These are phyloP conservation scores for Lenzites betulinus DNA, from an alignment of 768 basidiomycete species.

Conservation along the genomic window DNA sequence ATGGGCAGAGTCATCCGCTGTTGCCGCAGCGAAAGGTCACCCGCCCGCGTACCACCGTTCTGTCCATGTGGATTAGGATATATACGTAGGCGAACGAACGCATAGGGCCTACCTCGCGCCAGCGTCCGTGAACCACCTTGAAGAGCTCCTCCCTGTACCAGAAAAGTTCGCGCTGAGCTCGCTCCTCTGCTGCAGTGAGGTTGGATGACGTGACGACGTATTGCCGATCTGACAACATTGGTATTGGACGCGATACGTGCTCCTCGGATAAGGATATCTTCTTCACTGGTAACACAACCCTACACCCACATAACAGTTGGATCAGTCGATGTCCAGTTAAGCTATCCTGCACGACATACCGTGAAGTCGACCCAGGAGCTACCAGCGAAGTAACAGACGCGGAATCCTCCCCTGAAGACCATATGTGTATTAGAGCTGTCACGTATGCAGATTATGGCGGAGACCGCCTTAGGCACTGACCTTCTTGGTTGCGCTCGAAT, in stretches of 20 bases:
- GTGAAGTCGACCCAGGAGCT: constrained; percentile 85
- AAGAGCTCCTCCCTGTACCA: constrained; percentile 96
- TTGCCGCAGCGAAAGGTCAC: constrained; percentile 74
- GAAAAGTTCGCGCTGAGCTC: constrained; percentile 77
- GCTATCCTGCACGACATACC: constrained; percentile 46
- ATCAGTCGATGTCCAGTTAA: not conserved
- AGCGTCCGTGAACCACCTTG: constrained; percentile 63
- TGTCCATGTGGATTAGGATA: constrained; percentile 33
- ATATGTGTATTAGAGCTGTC: not conserved
- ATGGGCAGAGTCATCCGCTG: constrained; percentile 79
- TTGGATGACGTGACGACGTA: constrained; percentile 83
- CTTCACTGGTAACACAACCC: constrained; percentile 70
- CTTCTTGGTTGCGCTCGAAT: constrained; percentile 67
- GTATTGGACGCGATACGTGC: constrained; percentile 67
- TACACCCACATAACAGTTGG: constrained; percentile 31
- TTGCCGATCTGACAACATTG: constrained; percentile 84
- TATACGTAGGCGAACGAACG: not conserved
- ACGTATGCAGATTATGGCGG: no score
- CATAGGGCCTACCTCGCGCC: constrained; percentile 74
- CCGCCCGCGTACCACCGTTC: constrained; percentile 78
- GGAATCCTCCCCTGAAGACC: constrained; percentile 40
- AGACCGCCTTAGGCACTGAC: constrained; percentile 33
- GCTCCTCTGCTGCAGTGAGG: constrained; percentile 59
- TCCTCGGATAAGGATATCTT: constrained; percentile 65
- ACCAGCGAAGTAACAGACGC: constrained; percentile 58